phyloP scores from a whole-genome alignment of 1,284 basidiomycete species.

The Ganoderma lucidum region DNA sequence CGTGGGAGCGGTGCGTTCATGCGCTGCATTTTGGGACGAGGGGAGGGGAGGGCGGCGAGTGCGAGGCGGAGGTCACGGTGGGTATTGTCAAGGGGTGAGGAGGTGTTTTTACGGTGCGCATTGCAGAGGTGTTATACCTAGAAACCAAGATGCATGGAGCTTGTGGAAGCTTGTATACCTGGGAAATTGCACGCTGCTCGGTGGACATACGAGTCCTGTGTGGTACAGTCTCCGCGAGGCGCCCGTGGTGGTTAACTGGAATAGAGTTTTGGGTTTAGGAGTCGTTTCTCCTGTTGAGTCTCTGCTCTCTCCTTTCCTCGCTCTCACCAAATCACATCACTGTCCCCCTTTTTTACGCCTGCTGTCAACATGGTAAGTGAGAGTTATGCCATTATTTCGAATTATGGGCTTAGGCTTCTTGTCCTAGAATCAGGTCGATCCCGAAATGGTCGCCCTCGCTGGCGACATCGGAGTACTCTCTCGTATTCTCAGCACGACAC shows the following conservation, averaged over 20 bases:
- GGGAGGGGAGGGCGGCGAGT: conserved; percentile 41
- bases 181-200: neutral
- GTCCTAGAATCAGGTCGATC: no score
- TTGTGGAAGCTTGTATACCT: conserved; percentile 5
- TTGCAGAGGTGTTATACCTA: neutral
- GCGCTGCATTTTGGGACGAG: conserved; percentile 44
- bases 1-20: conserved; percentile 66
- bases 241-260: neutral
- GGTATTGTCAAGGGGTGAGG: conserved; percentile 49
- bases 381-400: no score
- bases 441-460: no score
- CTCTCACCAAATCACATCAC: no score
- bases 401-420: no score
- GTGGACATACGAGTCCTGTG: neutral
- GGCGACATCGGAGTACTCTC: no score
- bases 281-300: no score
- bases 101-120: neutral
- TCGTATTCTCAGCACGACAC: no score
- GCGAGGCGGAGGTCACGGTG: conserved; percentile 55
- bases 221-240: neutral
- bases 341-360: no score
- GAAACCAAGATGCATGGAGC: neutral
- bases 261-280: no score
- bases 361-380: no score
- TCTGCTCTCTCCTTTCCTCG: no score